phyloP scores from a whole-genome alignment of 179 eudicot species.

The Silene coronaria region DNA sequence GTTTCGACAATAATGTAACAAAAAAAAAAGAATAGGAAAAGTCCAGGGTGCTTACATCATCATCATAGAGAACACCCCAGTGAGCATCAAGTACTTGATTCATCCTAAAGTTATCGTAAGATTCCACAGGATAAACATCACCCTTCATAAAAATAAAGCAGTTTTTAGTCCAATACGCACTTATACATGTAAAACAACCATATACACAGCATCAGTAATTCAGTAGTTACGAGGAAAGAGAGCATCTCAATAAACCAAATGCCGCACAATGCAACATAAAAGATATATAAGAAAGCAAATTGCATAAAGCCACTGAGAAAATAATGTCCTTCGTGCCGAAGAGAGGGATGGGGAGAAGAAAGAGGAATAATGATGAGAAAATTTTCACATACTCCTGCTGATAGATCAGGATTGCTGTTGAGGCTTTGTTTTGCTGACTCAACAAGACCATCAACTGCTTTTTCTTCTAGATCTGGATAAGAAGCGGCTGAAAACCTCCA shows the following conservation, averaged over 20 bases:
- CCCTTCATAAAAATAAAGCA: conserved; percentile 45
- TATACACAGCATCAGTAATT: neutral
- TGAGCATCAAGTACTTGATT: conserved; percentile 85
- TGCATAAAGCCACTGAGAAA: neutral
- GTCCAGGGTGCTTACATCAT: conserved; percentile 59
- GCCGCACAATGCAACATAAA: neutral
- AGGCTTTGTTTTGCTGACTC: conserved; percentile 30
- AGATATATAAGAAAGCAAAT: neutral
- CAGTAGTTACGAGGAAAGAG: neutral
- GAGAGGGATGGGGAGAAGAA: neutral
- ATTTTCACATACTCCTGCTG: conserved; percentile 40
- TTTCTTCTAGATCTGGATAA: conserved; percentile 67
- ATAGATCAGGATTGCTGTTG: conserved; percentile 27
- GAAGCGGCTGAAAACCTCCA: conserved; percentile 94
- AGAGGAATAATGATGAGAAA: neutral
- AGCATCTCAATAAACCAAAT: neutral
- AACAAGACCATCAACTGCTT: conserved; percentile 25
- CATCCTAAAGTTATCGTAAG: conserved; percentile 34
- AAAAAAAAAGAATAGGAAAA: conserved; percentile 3
- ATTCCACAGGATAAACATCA: conserved; percentile 93
- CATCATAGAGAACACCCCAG: conserved; percentile 77
- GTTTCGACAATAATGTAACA: neutral
- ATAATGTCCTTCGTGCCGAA: neutral
- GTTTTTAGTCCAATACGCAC: conserved; percentile 10
- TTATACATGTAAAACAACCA: neutral